These are phyloP conservation scores for Claviceps sp. DNA, from an alignment of 2,329 filamentous ascomycete species.

Conservation along the genomic window DNA sequence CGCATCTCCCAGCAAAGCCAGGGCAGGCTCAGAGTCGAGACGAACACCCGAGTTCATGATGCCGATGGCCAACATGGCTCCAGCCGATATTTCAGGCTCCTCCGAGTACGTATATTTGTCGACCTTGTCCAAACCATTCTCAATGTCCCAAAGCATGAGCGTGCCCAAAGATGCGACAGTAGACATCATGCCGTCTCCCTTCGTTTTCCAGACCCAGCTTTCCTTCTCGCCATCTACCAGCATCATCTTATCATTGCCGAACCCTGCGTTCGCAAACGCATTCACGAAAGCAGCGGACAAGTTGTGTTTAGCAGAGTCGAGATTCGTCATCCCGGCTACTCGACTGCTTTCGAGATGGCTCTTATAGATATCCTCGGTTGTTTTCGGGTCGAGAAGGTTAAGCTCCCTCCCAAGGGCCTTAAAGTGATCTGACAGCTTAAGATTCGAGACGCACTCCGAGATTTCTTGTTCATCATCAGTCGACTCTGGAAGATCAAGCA, in stretches of 20 bases:
- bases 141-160: slow-evolving; percentile 85
- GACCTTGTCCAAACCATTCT: slow-evolving; percentile 82
- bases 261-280: slow-evolving; percentile 91
- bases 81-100: slow-evolving; percentile 74
- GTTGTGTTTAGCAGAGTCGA: slow-evolving; percentile 92
- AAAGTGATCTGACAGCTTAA: slow-evolving; percentile 81
- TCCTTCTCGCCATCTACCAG: slow-evolving; percentile 76
- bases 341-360: slow-evolving; percentile 93
- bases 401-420: slow-evolving; percentile 88
- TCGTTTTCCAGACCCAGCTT: slow-evolving; percentile 98
- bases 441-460: slow-evolving; percentile 74
- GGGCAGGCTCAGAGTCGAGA: slow-evolving; percentile 76
- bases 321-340: slow-evolving; percentile 83
- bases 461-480: slow-evolving; percentile 60
- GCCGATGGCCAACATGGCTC: slow-evolving; percentile 83
- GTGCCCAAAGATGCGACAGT: slow-evolving; percentile 90
- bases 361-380: slow-evolving; percentile 98
- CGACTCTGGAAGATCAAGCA: slow-evolving; percentile 55
- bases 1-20: slow-evolving; percentile 70
- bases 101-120: slow-evolving; percentile 83
- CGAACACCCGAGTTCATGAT: slow-evolving; percentile 91
- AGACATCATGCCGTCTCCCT: slow-evolving; percentile 94
- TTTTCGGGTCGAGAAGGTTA: slow-evolving; percentile 92
- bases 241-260: slow-evolving; percentile 96
- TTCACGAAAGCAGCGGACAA: slow-evolving; percentile 94